Evolutionary conservation across 208 protist genomes (phyloP), one percentile per base, ranked within the genome.

Genomic region (Leishmania tarentolae): DNA sequence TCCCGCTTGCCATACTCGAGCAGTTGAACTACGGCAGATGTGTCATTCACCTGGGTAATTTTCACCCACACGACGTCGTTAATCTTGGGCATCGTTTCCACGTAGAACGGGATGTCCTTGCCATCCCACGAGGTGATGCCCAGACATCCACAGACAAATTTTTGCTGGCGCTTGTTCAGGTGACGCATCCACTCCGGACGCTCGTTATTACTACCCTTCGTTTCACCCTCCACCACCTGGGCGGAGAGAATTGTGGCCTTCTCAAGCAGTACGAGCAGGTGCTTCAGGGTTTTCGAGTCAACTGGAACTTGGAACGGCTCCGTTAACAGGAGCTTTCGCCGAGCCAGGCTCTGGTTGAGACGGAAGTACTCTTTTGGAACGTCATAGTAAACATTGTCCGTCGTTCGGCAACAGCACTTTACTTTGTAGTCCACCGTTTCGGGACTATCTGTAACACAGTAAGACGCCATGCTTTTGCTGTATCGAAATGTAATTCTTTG

Each of bases 1-100:
- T 99, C 99, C 44, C 97, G 97, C 87, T 99, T 99, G 82, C 99
- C 95, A 85, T 99, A 99, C 89, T 99, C 99, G 28, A 99, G 85
- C 19, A 99, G 93, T 75, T 94, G 89, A 46, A 99, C 98, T 59
- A 98, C 93, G 31, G 96, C 96, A 56, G 96, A 98, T 15, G 97
- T 98, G 74, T 98, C 97, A 47, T 91, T 94, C 44, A 99, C 98
- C 47, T 90, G 86, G 28, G 90, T 92, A 19, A 99, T 98, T 69
- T 95, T 98, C 24, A 99, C 99, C 97, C 99, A 99, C 3, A 99
- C 99, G 28, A 99, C 89, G 65, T 99, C 95, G 74, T 99, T 97
- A 13, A 99, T 88, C 75, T 99, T 98, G 47, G 99, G 99, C 69
- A 94, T 83, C 56, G 86, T 88, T 57, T 93, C 87, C 50, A 90